Evolutionary conservation across 1,284 basidiomycete species (phyloP).

Genomic region (Cryptococcus wingfieldii): DNA sequence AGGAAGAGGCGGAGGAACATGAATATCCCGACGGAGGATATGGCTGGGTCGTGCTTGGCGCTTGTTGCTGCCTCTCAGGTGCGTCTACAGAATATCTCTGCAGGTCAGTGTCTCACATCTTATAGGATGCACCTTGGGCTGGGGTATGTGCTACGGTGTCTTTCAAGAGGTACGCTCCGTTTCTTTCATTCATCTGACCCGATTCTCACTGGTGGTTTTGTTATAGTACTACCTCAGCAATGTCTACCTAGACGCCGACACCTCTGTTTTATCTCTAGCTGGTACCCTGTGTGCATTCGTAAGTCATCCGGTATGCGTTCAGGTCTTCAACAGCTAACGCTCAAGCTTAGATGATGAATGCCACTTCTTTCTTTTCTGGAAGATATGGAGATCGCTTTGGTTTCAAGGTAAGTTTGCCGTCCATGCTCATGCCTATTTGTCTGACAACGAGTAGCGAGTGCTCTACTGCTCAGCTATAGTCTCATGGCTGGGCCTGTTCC

Average conservation of each 20-base stretch:
- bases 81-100: constrained; percentile 24
- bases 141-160: constrained; percentile 35
- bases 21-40: constrained; percentile 36
- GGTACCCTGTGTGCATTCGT: constrained; percentile 22
- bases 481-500: constrained; percentile 28
- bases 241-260: constrained; percentile 13
- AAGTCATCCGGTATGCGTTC: constrained; percentile 3
- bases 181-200: neutral
- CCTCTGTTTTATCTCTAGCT: constrained; percentile 21
- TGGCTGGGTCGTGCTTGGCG: constrained; percentile 37
- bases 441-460: constrained; percentile 9
- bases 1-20: constrained; percentile 11
- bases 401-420: constrained; percentile 24
- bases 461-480: constrained; percentile 17
- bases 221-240: constrained; percentile 26
- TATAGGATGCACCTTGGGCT: constrained; percentile 8
- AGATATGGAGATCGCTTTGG: constrained; percentile 28
- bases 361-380: constrained; percentile 23
- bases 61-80: constrained; percentile 26
- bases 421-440: too few relatives aligned
- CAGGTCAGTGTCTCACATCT: neutral
- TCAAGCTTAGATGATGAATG: constrained; percentile 12
- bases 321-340: neutral
- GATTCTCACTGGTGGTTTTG: neutral
- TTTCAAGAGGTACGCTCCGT: constrained; percentile 25